phyloP scores from a whole-genome alignment of 2,329 filamentous ascomycete species.

The Hypoxylon sp. region DNA sequence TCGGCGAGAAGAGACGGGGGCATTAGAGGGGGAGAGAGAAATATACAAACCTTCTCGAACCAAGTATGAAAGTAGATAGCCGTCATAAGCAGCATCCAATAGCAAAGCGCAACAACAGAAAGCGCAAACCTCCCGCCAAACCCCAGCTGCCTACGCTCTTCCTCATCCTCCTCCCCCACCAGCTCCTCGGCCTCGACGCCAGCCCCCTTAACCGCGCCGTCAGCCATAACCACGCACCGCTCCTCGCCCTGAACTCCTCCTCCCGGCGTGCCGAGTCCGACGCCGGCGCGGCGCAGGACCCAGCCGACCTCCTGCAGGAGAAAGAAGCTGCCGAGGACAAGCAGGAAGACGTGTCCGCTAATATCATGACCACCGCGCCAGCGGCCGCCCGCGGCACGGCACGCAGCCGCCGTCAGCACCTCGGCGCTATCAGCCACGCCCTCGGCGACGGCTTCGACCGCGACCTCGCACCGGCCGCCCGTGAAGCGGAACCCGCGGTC shows the following conservation, averaged over 20 bases:
- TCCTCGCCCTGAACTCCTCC: conserved; percentile 63
- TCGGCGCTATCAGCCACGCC: conserved; percentile 57
- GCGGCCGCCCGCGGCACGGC: conserved; percentile 79
- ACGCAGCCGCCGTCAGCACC: conserved; percentile 77
- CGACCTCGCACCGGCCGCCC: conserved; percentile 80
- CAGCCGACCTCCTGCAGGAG: conserved; percentile 80
- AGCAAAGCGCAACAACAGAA: conserved; percentile 72
- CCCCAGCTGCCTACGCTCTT: conserved; percentile 50
- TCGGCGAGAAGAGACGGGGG: too few relatives aligned
- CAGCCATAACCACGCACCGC: conserved; percentile 68
- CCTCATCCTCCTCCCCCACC: conserved; percentile 24
- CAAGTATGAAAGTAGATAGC: conserved; percentile 98
- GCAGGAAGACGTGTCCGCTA: conserved; percentile 91
- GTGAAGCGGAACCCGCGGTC: conserved; percentile 90
- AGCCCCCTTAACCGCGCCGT: conserved; percentile 70
- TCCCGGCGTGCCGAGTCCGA: too few relatives aligned
- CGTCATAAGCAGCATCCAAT: conserved; percentile 99
- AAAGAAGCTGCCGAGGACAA: conserved; percentile 84
- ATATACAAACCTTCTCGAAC: conserved; percentile 84
- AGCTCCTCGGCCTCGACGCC: conserved; percentile 56
- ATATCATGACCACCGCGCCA: conserved; percentile 98
- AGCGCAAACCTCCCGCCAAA: conserved; percentile 64
- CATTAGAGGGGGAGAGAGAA: not conserved
- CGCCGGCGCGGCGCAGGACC: conserved; percentile 56
- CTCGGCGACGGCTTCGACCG: conserved; percentile 56